Base-by-base conservation (phyloP, 1,284 basidiomycete genomes). In the Ceratobasidium sp. region DNA sequence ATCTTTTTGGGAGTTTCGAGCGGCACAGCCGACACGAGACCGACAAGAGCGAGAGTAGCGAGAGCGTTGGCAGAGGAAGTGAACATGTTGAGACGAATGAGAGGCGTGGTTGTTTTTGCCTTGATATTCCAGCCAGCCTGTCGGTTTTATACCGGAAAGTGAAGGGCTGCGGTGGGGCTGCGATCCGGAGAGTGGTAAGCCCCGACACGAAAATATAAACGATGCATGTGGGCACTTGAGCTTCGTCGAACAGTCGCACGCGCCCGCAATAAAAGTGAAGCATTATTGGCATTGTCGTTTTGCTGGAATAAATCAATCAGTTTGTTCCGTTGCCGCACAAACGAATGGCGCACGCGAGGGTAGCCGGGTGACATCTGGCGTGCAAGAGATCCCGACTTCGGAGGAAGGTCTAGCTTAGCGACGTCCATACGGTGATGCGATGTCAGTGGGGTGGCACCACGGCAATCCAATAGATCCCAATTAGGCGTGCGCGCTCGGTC, bases 21-120 rank as follows among this genome's bases (percentile, higher is more conserved):
- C 25, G 66, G 66, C 54, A 21, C 66, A 33, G 66, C 66, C n/a
- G 51, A 38, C 25, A 49, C 54, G 30, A 59, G 18, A 46, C 66
- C 54, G 21, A 18, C 38, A 38, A 44, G 21, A 18, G 30, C 56
- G 42, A 49, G 54, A 25, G 36, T 21, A 33, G 66, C 54, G 54
- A 70, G 54, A 18, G 54, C 38, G 56, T 40, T 59, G 56, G 56
- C 33, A 18, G 42, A 4, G n/a, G 53, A 36, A 44, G 49, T 46
- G 23, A 53, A 36, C 53, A 69, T 69, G 18, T 56, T 66, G 33
- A n/a, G n/a, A 30, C 28, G 63, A 36, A 33, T 33, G 18, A 14
- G 33, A 49, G 18, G 46, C 16, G 44, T 9, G 33, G 33, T 56
- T 33, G 33, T 53, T 56, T 42, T 56, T 56, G 28, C 4, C 12